These are phyloP conservation scores for Dictyostelium discoideum DNA, from an alignment of 78 protist species.

Conservation along the genomic window DNA sequence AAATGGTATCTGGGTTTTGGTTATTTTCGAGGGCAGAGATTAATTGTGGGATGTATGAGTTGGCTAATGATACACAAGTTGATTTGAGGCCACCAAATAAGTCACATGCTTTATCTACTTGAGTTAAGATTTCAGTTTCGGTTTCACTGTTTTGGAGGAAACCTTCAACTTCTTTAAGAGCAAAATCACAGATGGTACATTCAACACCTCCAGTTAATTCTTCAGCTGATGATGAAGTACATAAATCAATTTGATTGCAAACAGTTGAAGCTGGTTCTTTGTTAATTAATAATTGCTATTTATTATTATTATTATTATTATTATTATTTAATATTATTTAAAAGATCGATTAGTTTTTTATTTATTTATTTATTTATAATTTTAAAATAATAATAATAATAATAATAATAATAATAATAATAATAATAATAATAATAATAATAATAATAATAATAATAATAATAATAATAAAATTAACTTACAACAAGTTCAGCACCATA, in stretches of 20 bases:
- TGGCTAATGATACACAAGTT: neutral
- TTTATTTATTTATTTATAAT: too few species aligned
- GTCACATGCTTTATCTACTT: neutral
- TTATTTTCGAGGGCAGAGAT: neutral
- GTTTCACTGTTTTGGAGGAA: neutral
- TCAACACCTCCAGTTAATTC: neutral
- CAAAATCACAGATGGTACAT: neutral
- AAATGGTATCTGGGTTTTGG: neutral
- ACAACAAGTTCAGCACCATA: neutral
- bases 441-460: too few species aligned
- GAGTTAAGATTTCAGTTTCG: neutral
- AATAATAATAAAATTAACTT: neutral
- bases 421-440: too few species aligned
- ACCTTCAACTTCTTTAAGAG: neutral
- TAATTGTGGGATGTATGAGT: neutral
- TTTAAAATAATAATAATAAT: too few species aligned
- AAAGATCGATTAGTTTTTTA: neutral
- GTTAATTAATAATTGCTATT: neutral
- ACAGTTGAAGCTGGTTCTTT: neutral
- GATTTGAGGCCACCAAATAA: neutral
- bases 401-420: too few species aligned
- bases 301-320: too few species aligned
- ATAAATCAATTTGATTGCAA: neutral
- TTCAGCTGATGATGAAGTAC: neutral
- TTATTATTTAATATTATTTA: too few species aligned